Conservation (phyloP, 352 stramenopile genomes). For the Pythium rishiriense region DNA sequence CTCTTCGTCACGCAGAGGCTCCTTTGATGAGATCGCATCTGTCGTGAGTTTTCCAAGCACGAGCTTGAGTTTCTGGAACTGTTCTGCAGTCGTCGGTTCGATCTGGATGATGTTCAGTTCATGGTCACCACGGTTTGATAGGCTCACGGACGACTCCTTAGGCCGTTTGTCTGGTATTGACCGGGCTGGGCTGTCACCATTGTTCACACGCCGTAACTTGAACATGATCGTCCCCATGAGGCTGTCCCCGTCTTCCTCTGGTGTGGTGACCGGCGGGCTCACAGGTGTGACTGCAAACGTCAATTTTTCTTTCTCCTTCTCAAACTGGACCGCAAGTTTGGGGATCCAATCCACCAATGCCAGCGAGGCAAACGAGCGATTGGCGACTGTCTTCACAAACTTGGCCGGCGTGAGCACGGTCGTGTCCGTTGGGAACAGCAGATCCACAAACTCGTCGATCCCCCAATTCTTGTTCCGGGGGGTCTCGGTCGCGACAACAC, state of each 20-base stretch:
- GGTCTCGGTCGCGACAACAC: conserved; percentile 29
- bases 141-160: not conserved
- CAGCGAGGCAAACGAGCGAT: conserved; percentile 19
- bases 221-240: conserved; percentile 17
- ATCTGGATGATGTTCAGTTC: conserved; percentile 20
- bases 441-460: conserved; percentile 16
- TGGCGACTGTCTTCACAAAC: conserved; percentile 32
- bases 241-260: not conserved
- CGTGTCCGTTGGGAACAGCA: conserved; percentile 29
- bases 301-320: conserved; percentile 7
- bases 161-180: not conserved
- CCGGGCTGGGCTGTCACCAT: not conserved
- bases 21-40: not conserved
- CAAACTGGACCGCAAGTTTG: conserved; percentile 32
- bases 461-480: conserved; percentile 15
- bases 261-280: not conserved
- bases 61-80: conserved; percentile 22
- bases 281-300: conserved; percentile 10
- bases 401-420: conserved; percentile 17
- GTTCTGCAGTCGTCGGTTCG: conserved; percentile 3
- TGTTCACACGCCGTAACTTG: conserved; percentile 14
- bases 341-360: conserved; percentile 43
- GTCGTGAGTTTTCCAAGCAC: conserved; percentile 2
- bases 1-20: not conserved
- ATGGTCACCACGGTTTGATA: not conserved